Evolutionary conservation across 2,329 filamentous ascomycete genomes (phyloP).

Genomic region (Diaporthe citriasiana): DNA sequence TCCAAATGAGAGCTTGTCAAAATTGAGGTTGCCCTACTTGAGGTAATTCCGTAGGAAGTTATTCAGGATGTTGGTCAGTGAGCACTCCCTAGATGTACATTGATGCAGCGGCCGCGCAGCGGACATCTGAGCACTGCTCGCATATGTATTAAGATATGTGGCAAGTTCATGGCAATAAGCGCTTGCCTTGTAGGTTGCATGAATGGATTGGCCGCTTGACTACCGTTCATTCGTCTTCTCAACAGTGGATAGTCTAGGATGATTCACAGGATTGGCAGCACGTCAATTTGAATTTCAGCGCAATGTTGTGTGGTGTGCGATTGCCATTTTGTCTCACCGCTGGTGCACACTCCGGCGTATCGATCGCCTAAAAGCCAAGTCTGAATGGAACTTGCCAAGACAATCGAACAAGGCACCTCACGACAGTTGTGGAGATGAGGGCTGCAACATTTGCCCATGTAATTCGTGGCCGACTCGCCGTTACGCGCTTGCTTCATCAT

Average conservation of each 20-base stretch:
- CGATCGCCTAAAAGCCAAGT: slow-evolving; percentile 21
- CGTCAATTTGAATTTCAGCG: neutral
- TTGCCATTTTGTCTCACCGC: slow-evolving; percentile 6
- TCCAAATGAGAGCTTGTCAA: too few relatives aligned
- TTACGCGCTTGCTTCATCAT: neutral
- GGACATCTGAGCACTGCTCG: too few relatives aligned
- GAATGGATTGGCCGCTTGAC: neutral
- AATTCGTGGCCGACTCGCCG: neutral
- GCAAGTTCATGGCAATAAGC: too few relatives aligned
- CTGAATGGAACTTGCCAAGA: slow-evolving; percentile 17
- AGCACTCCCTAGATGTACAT: neutral
- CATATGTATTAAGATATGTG: too few relatives aligned
- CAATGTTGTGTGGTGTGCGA: neutral
- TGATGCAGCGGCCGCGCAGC: neutral
- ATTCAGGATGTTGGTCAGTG: too few relatives aligned
- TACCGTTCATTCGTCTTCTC: neutral
- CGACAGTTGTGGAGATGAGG: slow-evolving; percentile 5
- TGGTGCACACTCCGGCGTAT: neutral
- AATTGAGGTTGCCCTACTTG: too few relatives aligned
- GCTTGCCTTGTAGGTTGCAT: too few relatives aligned
- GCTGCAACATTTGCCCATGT: too few relatives aligned
- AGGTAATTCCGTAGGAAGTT: too few relatives aligned
- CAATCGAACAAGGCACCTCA: neutral
- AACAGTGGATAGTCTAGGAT: neutral
- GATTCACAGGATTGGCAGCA: neutral